Base-by-base conservation (phyloP, 306 rosid species). In the Ormosia semicastrata region DNA sequence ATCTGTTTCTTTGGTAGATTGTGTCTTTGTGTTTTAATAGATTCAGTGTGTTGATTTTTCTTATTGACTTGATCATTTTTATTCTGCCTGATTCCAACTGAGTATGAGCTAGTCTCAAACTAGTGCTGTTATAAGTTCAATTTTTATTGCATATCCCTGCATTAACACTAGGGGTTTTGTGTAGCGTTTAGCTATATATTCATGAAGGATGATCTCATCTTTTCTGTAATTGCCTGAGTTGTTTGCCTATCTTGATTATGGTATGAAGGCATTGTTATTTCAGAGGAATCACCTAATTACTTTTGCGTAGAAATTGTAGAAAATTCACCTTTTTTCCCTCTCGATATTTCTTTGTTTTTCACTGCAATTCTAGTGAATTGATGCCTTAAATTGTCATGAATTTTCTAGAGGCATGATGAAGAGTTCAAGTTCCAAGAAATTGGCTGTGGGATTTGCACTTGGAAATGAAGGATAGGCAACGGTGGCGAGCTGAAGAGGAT, bases 391-490 rank as follows among this genome's bases (percentile, higher is more conserved):
- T 34, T 71, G 30, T 82, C 8, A 15, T n/a, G 53, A 67, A 72
- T 44, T 57, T 85, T 84, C 29, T 81, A 91, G 90, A 80, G 81
- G 86, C 94, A 89, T 85, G 85, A 92, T 92, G 98, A 92, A 57
- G 94, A 86, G 81, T 83, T 85, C 76, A 62, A 67, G 89, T 84
- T 84, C 69, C 70, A 66, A 86, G 89, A 81, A 89, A 88, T 85
- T 86, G 89, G 66, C 67, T 53, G 86, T 86, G 87, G 82, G 76
- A 82, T 81, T 58, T 89, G 91, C 80, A 50, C 84, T 79, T 85
- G 94, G 94, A 89, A 82, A 93, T 91, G 93, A 90, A 91, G 92
- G 97, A 91, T 89, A 87, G 97, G 76, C 94, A 93, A 46, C 92
- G 98, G 84, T 89, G 93, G 97, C 88, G 86, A 80, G 83, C 90